Evolutionary conservation across 2,329 filamentous ascomycete species (phyloP).

Genomic region (Xylariaceae sp.): DNA sequence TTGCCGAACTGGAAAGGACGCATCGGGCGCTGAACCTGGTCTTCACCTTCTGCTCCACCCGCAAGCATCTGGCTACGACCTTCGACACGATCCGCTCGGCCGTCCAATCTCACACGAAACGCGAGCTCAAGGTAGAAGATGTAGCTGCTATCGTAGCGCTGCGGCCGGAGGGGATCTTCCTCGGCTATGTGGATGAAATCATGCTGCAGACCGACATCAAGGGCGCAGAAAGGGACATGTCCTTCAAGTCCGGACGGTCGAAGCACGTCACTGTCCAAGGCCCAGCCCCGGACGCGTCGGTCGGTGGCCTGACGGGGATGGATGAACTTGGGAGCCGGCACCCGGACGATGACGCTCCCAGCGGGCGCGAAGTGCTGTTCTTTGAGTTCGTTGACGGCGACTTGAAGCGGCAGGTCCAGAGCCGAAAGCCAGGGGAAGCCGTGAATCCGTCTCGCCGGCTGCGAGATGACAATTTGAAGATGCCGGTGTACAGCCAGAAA

Average conservation of each 20-base stretch:
- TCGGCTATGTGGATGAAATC: constrained; percentile 80
- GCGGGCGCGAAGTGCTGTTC: constrained; percentile 64
- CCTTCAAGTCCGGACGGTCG: constrained; percentile 53
- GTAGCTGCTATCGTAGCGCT: constrained; percentile 76
- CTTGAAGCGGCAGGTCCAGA: constrained; percentile 70
- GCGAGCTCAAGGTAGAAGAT: constrained; percentile 66
- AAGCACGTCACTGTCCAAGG: constrained; percentile 46
- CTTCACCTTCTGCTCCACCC: constrained; percentile 89
- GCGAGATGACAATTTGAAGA: constrained; percentile 74
- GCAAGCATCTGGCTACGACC: constrained; percentile 87
- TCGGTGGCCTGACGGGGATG: constrained; percentile 49
- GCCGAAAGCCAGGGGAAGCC: constrained; percentile 68
- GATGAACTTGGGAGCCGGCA: constrained; percentile 36
- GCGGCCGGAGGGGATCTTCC: constrained; percentile 72
- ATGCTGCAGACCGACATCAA: constrained; percentile 75
- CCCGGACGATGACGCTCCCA: constrained; percentile 29
- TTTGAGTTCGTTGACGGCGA: constrained; percentile 94
- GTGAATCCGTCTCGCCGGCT: constrained; percentile 62
- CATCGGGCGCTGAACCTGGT: constrained; percentile 86
- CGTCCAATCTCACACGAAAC: constrained; percentile 76
- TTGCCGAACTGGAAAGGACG: constrained; percentile 67
- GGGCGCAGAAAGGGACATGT: constrained; percentile 59
- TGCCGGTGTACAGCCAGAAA: constrained; percentile 89
- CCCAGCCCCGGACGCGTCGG: constrained; percentile 49
- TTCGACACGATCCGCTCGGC: constrained; percentile 81